Base-by-base conservation (phyloP, 2,329 filamentous ascomycete species). In the Alternaria sp. region DNA sequence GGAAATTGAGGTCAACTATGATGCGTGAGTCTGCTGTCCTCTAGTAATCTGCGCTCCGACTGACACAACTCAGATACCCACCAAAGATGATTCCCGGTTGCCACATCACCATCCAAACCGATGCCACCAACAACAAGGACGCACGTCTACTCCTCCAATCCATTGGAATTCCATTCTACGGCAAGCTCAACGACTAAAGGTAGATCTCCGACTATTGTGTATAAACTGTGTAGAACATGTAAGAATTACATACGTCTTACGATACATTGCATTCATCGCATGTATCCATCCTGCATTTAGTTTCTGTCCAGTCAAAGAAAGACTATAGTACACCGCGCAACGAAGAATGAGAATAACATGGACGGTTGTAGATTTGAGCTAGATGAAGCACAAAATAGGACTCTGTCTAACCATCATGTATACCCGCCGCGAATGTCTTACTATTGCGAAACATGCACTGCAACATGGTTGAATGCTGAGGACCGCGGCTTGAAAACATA, bases 1-100 rank as follows among this genome's bases (percentile, higher is more conserved):
- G 0, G 96, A 99, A 83, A 88, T 99, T 49, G 94, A 97, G 81
- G 89, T 93, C 73, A 97, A 97, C 83, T 97, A 96, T 77, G 93
- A 97, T 82, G 85, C 87, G 93, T 97, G 82, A 86, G 92, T 87
- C 30, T 1, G 6, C 4, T 46, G 5, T 43, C 9, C 10, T 21
- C 36, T n/a, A 5, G 2, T n/a, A 12, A 5, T 19, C 26, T 13
- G 8, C 1, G 3, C 13, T n/a, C 19, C 13, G 10, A 19, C 68
- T 74, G 36, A 73, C 47, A 19, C 13, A 7, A 19, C 19, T 19
- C 57, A 89, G 87, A 79, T 90, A 89, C 70, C 87, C 87, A 5
- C 84, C 87, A 6, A 88, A 87, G 81, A 90, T 96, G 90, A 91
- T 97, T 70, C 92, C 94, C 15, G 93, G 93, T 77, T 91, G 90